Conservation (phyloP, 495 filamentous ascomycete species). For the Gamarada debralockiae region DNA sequence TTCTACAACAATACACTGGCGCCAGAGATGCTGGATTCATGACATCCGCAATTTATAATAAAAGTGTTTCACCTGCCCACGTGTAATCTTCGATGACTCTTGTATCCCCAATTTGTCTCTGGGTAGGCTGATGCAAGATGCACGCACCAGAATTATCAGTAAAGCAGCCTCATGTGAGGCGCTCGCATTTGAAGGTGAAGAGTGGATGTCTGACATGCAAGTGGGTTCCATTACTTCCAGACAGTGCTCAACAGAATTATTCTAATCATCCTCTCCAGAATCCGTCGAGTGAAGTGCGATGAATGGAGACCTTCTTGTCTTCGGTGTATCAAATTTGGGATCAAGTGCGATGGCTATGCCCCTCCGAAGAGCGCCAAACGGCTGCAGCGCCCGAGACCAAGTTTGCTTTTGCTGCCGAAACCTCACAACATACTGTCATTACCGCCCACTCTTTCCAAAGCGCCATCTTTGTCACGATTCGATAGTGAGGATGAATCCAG, state of each 20-base stretch:
- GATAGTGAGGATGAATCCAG: conserved; percentile 40
- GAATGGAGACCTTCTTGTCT: conserved; percentile 53
- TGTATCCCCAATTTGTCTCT: no score
- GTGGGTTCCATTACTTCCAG: conserved; percentile 28
- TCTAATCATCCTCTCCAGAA: conserved; percentile 33
- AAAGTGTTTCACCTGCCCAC: no score
- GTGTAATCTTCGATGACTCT: no score
- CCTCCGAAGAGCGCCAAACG: conserved; percentile 33
- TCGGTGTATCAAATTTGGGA: conserved; percentile 48
- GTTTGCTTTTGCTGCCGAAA: conserved; percentile 1
- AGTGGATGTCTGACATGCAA: conserved; percentile 54
- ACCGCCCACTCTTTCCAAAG: neutral
- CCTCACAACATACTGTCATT: conserved; percentile 14
- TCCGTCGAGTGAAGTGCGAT: conserved; percentile 61
- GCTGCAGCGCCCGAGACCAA: neutral
- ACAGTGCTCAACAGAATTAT: neutral
- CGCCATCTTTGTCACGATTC: conserved; percentile 31
- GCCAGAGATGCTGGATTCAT: no score
- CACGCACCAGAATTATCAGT: no score
- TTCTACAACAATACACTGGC: no score
- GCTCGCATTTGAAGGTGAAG: conserved; percentile 25
- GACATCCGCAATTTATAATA: no score
- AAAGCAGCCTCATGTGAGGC: no score
- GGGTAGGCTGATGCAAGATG: no score
- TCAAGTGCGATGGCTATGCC: conserved; percentile 42